Conservation (phyloP, 352 stramenopile species). For the Phytophthora hibernalis region DNA sequence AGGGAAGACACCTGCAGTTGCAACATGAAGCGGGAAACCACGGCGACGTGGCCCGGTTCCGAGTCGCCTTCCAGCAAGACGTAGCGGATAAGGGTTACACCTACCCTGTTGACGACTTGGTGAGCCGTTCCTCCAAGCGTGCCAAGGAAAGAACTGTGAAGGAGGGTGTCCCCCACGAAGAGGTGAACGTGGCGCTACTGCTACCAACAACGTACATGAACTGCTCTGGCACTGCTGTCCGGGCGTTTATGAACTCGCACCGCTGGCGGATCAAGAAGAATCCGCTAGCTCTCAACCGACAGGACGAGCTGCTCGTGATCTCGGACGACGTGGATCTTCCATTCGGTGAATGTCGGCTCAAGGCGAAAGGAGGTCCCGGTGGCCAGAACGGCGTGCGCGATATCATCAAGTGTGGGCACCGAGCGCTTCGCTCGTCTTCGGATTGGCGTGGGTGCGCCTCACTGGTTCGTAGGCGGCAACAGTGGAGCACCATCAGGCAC, state of each 20-base stretch:
- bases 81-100: slow-evolving; percentile 40
- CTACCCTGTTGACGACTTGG: slow-evolving; percentile 73
- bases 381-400: slow-evolving; percentile 87
- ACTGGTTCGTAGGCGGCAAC: slow-evolving; percentile 80
- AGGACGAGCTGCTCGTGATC: slow-evolving; percentile 87
- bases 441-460: slow-evolving; percentile 76
- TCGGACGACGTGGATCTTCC: slow-evolving; percentile 84
- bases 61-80: slow-evolving; percentile 71
- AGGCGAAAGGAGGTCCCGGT: slow-evolving; percentile 74
- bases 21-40: slow-evolving; percentile 68
- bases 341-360: slow-evolving; percentile 86
- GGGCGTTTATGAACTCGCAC: slow-evolving; percentile 82
- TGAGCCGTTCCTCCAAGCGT: slow-evolving; percentile 76
- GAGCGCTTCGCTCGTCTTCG: slow-evolving; percentile 87
- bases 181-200: slow-evolving; percentile 81
- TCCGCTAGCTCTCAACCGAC: slow-evolving; percentile 73
- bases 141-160: slow-evolving; percentile 78
- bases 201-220: slow-evolving; percentile 90
- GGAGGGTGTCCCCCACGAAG: slow-evolving; percentile 75
- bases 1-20: slow-evolving; percentile 60
- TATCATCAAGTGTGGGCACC: slow-evolving; percentile 85
- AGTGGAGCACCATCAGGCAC: slow-evolving; percentile 76
- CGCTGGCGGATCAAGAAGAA: slow-evolving; percentile 90
- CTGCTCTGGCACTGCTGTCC: slow-evolving; percentile 76
- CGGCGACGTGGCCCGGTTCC: slow-evolving; percentile 69